Percentiles rank a stretch among this genome's conserved stretches.
These are phyloP conservation scores for Geotrichum macrosporum DNA, from an alignment of 1,139 yeast species.

Conservation along the genomic window DNA sequence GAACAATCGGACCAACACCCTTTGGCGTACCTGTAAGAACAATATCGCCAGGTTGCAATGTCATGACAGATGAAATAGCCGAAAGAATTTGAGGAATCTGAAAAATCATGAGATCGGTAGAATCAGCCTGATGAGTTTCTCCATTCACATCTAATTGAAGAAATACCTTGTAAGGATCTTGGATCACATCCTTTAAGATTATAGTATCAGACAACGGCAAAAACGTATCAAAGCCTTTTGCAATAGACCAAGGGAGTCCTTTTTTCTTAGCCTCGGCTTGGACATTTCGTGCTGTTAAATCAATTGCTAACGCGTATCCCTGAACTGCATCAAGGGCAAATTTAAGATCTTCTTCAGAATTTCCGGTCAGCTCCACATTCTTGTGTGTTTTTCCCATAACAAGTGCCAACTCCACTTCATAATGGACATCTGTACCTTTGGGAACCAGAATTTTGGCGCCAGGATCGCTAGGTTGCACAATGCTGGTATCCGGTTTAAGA, in stretches of 20 bases:
- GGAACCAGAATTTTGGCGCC: constrained; percentile 80
- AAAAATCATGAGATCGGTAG: constrained; percentile 82
- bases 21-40: constrained; percentile 95
- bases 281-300: constrained; percentile 91
- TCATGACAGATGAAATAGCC: constrained; percentile 82
- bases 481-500: constrained; percentile 61
- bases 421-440: constrained; percentile 74
- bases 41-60: constrained; percentile 84
- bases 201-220: constrained; percentile 65
- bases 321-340: constrained; percentile 57
- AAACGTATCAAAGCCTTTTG: constrained; percentile 95
- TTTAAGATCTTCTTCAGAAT: constrained; percentile 49
- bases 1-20: constrained; percentile 81
- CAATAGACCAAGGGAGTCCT: constrained; percentile 95
- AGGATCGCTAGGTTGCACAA: constrained; percentile 45
- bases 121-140: constrained; percentile 63
- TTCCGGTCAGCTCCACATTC: constrained; percentile 55
- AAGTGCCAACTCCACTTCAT: constrained; percentile 89
- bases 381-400: constrained; percentile 61
- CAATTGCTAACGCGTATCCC: constrained; percentile 84
- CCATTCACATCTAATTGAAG: constrained; percentile 70
- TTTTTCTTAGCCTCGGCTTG: constrained; percentile 92
- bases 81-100: constrained; percentile 76
- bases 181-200: constrained; percentile 60
- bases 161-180: constrained; percentile 70